Conservation (phyloP, 768 basidiomycete genomes). For the Gloeophyllum trabeum region DNA sequence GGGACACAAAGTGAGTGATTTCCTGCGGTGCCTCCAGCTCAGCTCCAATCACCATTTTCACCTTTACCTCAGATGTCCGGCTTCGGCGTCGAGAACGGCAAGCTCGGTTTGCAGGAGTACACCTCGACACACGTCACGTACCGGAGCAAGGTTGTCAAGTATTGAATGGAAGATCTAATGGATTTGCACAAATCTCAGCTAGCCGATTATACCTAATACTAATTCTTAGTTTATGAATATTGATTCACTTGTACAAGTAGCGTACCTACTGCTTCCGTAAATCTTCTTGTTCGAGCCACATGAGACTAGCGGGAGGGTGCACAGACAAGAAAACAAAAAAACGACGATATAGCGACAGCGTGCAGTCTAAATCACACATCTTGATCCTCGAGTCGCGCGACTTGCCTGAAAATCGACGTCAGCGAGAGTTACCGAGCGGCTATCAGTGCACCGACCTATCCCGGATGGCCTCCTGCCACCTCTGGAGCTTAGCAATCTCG, state of each 20-base stretch:
- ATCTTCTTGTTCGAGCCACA: too few species aligned
- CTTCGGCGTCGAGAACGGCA: background rate
- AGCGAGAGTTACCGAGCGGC: background rate
- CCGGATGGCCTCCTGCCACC: conserved; percentile 92
- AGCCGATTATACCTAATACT: too few species aligned
- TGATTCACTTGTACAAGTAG: too few species aligned
- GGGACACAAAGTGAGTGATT: background rate
- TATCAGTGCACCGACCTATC: conserved; percentile 49
- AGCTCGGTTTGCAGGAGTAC: background rate
- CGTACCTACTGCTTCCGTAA: too few species aligned
- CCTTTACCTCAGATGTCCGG: background rate
- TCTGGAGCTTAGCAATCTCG: conserved; percentile 84
- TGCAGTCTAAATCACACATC: conserved; percentile 10
- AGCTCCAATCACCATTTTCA: background rate
- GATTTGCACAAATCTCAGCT: too few species aligned
- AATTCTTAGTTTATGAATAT: too few species aligned
- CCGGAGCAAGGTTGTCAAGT: background rate
- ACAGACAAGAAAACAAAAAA: background rate
- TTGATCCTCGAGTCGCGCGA: conserved; percentile 26
- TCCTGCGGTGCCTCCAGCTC: background rate
- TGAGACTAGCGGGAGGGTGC: too few species aligned
- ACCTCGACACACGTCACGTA: background rate
- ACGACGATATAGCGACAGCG: background rate
- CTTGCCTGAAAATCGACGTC: conserved; percentile 21
- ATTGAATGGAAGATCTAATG: too few species aligned